phyloP scores from a whole-genome alignment of 345 rosid genomes.

The thale cress (Arabidopsis thaliana) region TAIR10.1 NC_003070.9:26540501-26541000 shows the following conservation, averaged over 20 bases:
- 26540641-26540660: conserved; percentile 42
- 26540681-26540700: conserved; percentile 16
- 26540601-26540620: conserved; percentile 35
- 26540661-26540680: conserved; percentile 7
- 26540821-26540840: conserved; percentile 17
- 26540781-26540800: conserved; percentile 27
- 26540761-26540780: conserved; percentile 36
- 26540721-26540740: conserved; percentile 19
- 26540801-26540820: conserved; percentile 22
- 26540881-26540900: conserved; percentile 17
- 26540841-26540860: not conserved
- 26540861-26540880: too few species aligned
- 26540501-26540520: conserved; percentile 18
- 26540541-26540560: conserved; percentile 1
- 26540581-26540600: conserved; percentile 14
- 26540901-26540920: not conserved
- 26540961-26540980: conserved; percentile 10
- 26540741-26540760: conserved; percentile 19
- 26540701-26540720: not conserved
- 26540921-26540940: not conserved
- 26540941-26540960: not conserved
- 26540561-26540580: conserved; percentile 36
- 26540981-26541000: conserved; percentile 10
- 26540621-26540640: conserved; percentile 27
- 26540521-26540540: conserved; percentile 2